A percentile compares a stretch with the other conserved stretches of the same genome.
These are phyloP conservation scores for Xylaria telfairii DNA, from an alignment of 495 filamentous ascomycete genomes.

Conservation along the genomic window DNA sequence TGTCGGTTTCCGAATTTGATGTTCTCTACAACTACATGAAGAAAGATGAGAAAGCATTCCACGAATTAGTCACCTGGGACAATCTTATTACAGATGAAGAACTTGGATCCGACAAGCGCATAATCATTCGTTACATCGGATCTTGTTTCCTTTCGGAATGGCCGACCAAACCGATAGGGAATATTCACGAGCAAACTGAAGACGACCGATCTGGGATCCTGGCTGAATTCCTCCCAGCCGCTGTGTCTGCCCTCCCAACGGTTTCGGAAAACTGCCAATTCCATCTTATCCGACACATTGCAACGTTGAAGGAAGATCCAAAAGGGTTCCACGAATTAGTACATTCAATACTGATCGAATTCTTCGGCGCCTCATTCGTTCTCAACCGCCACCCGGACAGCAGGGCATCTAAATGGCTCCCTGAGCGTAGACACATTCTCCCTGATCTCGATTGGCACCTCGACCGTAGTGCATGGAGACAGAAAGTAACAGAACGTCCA, in stretches of 20 bases:
- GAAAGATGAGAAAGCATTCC: not conserved
- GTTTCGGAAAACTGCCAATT: not conserved
- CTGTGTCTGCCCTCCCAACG: not conserved
- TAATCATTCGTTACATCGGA: conserved; percentile 24
- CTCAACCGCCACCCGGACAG: conserved; percentile 3
- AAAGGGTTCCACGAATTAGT: not conserved
- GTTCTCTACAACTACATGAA: not conserved
- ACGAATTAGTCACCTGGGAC: not conserved
- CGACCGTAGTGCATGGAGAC: not conserved
- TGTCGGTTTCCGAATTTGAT: not conserved
- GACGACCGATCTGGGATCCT: conserved; percentile 17
- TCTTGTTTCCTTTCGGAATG: not conserved
- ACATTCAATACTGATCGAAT: conserved; percentile 16
- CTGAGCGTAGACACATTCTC: not conserved
- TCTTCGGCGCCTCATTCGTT: not conserved
- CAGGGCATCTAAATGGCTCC: not conserved
- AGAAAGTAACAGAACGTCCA: not conserved
- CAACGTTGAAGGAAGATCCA: not conserved
- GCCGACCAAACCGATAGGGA: not conserved
- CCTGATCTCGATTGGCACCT: not conserved
- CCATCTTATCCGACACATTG: not conserved
- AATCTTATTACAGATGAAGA: not conserved
- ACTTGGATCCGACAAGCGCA: not conserved
- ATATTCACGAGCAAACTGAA: conserved; percentile 4
- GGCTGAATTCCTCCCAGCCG: conserved; percentile 19